Percentiles rank a stretch among this genome's conserved stretches.
phyloP scores from a whole-genome alignment of 768 basidiomycete species.

The Lactarius sanguifluus region DNA sequence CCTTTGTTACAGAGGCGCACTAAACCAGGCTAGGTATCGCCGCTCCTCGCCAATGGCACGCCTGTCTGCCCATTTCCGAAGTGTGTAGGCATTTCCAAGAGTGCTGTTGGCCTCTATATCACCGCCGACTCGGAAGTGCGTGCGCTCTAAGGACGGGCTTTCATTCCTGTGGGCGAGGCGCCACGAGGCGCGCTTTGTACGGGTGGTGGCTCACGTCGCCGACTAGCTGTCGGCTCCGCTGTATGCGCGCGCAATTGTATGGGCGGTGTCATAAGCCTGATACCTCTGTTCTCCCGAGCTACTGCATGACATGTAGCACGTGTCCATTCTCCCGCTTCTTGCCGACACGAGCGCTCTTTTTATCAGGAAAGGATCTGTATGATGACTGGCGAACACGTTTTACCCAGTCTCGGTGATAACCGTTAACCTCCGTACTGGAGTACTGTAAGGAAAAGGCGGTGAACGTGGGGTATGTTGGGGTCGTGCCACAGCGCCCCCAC shows the following conservation, averaged over 20 bases:
- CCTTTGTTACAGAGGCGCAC: neutral
- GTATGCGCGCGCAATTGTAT: slow-evolving; percentile 1
- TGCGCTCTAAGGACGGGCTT: neutral
- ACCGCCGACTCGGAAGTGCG: neutral
- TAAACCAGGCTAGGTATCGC: neutral
- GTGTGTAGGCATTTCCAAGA: neutral
- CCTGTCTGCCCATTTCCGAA: neutral
- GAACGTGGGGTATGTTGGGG: neutral
- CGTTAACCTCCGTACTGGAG: too few species aligned
- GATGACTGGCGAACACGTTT: too few species aligned
- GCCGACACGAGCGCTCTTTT: too few species aligned
- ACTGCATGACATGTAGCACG: neutral
- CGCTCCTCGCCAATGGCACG: neutral
- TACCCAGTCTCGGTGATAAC: too few species aligned
- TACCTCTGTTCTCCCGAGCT: neutral
- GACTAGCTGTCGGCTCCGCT: neutral
- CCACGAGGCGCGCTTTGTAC: neutral
- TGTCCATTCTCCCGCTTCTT: too few species aligned
- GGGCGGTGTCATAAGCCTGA: neutral
- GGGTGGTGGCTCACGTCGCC: neutral
- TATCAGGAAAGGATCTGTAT: too few species aligned
- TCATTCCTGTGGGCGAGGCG: neutral
- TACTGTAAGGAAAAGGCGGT: too few species aligned
- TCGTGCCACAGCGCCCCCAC: neutral
- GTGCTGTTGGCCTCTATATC: neutral